Conservation (phyloP, 169 alveolate species). For the Toxoplasma gondii region DNA sequence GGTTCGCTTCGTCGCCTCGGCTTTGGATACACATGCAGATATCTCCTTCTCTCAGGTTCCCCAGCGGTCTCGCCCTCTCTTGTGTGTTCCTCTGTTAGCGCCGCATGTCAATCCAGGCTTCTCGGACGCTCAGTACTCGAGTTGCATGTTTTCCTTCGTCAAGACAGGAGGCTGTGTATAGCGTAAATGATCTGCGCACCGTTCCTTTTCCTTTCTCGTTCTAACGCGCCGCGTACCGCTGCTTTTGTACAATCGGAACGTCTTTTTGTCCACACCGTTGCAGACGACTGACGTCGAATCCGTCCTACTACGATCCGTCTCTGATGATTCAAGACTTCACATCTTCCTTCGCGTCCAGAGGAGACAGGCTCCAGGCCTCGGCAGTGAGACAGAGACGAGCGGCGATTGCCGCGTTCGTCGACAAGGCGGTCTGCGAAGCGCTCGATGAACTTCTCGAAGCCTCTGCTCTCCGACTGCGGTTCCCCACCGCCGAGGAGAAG, state of each 20-base stretch:
- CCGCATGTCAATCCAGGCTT: too few relatives aligned
- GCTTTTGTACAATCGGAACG: too few relatives aligned
- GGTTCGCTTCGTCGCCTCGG: background rate
- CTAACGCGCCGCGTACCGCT: too few relatives aligned
- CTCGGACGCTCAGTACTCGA: too few relatives aligned
- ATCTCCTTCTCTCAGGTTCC: background rate
- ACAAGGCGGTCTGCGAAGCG: slow-evolving; percentile 56
- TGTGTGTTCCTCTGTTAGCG: too few relatives aligned
- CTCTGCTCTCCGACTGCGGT: slow-evolving; percentile 42
- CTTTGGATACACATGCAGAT: background rate
- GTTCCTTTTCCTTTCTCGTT: too few relatives aligned
- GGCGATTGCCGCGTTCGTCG: slow-evolving; percentile 65
- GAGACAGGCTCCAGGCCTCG: background rate
- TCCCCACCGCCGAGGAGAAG: slow-evolving; percentile 28
- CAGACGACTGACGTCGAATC: slow-evolving; percentile 71
- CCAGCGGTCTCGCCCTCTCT: too few relatives aligned
- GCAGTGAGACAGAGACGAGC: background rate
- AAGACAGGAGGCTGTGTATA: too few relatives aligned
- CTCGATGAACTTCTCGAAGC: slow-evolving; percentile 59
- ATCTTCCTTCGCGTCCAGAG: background rate
- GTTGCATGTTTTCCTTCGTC: too few relatives aligned
- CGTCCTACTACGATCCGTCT: slow-evolving; percentile 71
- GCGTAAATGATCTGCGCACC: too few relatives aligned
- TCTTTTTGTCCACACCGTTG: too few relatives aligned
- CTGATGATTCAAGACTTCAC: background rate